These are phyloP conservation scores for Aspergillus conjunctus DNA, from an alignment of 495 filamentous ascomycete species.

Conservation along the genomic window DNA sequence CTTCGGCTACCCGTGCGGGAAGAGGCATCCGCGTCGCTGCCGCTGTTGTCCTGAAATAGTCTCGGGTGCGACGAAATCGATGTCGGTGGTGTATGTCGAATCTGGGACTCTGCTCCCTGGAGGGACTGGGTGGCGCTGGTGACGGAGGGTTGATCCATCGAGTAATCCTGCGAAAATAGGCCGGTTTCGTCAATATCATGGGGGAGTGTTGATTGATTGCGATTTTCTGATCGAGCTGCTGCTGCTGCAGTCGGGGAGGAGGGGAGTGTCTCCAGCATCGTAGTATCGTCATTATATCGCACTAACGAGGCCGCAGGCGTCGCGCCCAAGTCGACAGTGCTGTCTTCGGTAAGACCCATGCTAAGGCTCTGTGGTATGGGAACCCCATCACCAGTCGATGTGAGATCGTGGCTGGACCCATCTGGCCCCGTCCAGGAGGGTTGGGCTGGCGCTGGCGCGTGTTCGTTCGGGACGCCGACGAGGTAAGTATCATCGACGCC, in stretches of 20 bases:
- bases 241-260: constrained; percentile 71
- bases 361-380: constrained; percentile 51
- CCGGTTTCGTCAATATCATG: constrained; percentile 25
- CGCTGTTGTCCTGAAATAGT: constrained; percentile 37
- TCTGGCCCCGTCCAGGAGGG: constrained; percentile 36
- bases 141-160: constrained; percentile 27
- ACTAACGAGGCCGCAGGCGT: constrained; percentile 28
- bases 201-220: constrained; percentile 29
- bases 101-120: constrained; percentile 37
- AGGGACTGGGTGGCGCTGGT: constrained; percentile 33
- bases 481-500: constrained; percentile 49
- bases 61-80: constrained; percentile 41
- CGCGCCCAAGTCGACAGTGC: constrained; percentile 26
- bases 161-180: constrained; percentile 33
- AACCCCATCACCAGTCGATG: constrained; percentile 30
- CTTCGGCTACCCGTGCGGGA: constrained; percentile 38
- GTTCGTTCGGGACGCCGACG: constrained; percentile 36
- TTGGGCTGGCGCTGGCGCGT: constrained; percentile 32
- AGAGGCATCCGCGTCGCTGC: constrained; percentile 29
- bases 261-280: constrained; percentile 59
- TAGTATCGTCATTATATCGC: constrained; percentile 50
- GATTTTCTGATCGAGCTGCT: constrained; percentile 53
- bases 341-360: constrained; percentile 29
- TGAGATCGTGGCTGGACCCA: constrained; percentile 26
- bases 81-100: constrained; percentile 32